phyloP scores from a whole-genome alignment of 179 eudicot genomes.

The Spinacia oleracea region DNA sequence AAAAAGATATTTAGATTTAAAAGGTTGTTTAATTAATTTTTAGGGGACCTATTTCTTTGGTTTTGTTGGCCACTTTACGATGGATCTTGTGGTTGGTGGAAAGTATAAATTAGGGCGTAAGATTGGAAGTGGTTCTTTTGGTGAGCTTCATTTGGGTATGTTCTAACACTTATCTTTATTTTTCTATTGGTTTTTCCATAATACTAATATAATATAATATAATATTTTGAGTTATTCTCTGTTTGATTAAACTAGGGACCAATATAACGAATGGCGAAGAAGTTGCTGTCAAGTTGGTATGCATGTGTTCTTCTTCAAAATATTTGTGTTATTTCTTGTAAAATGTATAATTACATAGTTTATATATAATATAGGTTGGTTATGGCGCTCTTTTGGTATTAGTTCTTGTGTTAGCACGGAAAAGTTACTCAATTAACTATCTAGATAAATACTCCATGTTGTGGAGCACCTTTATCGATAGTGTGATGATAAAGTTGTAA shows the following conservation, averaged over 20 bases:
- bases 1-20: not conserved
- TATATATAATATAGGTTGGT: no score
- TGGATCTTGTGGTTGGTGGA: conserved; percentile 82
- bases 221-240: not conserved
- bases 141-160: conserved; percentile 85
- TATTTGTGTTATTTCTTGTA: no score
- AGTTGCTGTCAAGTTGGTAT: conserved; percentile 49
- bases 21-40: not conserved
- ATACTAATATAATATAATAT: not conserved
- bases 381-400: no score
- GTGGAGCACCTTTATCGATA: no score
- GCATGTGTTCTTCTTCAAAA: conserved; percentile 31
- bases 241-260: conserved; percentile 34
- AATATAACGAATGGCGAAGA: conserved; percentile 45
- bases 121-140: conserved; percentile 92
- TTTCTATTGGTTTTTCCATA: not conserved
- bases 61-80: conserved; percentile 20
- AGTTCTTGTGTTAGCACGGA: no score
- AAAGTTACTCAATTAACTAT: no score
- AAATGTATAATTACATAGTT: no score
- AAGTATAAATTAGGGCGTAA: conserved; percentile 80
- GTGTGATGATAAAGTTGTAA: no score
- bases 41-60: not conserved
- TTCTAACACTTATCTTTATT: not conserved
- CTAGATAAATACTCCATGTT: no score